Evolutionary conservation across 176 grass and related monocot genomes (phyloP), one percentile per base, ranked within the genome.

Genomic region (Triticum timopheevii): DNA sequence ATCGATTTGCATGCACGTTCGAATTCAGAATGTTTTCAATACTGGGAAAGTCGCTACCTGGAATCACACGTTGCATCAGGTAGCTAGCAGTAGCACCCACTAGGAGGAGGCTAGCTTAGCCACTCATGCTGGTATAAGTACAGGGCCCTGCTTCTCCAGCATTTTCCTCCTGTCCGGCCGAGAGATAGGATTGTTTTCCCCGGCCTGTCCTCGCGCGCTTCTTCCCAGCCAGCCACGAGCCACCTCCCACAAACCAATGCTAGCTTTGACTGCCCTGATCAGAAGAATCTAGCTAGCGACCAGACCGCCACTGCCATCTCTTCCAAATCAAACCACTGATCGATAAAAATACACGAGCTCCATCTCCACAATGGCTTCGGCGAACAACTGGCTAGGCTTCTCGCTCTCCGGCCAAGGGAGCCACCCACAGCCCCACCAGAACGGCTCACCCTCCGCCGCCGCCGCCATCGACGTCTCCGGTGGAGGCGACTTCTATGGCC

Each of bases 301-400:
- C 74, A 77, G 73, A 76, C 74, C 74, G 31, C 74, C 74, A 77
- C 47, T 77, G 47, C 20, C 47, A 31, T 54, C 74, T 77, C 74
- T 77, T 77, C 47, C 74, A 50, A 77, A 77, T 56, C 74, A 56
- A 56, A 56, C 27, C 47, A 33, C 74, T 22, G 74, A 56, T 77
- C 45, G 25, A 31, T 10, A 56, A 77, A 50, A 77, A 27, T 56
- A 77, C 27, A 77, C 25, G 47, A 44, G 69, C 33, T 49, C 78
- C 20, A 50, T 13, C 72, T 42, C 63, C 45, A 17, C 61, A 73
- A 95, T 95, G 91, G 86, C 90, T 84, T 95, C 93, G 17, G 38
- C 83, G 12, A 95, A 95, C 84, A 92, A 95, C 88, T 95, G 93
- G 93, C 69, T 95, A 7, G 90, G 83, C 50, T 95, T 95, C 86